Conservation (phyloP, 169 alveolate species). For the Cryptosporidium andersoni region DNA sequence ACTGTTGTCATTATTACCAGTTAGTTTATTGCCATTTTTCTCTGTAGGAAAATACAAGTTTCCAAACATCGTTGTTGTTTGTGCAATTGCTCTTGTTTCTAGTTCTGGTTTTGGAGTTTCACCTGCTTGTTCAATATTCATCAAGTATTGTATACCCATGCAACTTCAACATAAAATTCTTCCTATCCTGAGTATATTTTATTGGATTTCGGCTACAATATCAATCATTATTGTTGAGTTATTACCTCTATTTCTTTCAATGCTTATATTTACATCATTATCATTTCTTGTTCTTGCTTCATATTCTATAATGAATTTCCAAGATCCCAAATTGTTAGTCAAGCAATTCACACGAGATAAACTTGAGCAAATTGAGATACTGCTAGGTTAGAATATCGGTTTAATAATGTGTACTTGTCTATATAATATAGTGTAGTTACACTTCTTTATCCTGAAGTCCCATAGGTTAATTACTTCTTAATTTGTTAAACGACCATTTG, state of each 20-base stretch:
- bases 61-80: background rate
- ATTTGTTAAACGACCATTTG: background rate
- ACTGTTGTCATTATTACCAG: constrained; percentile 16
- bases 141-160: constrained; percentile 8
- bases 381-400: too few relatives aligned
- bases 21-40: constrained; percentile 11
- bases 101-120: constrained; percentile 45
- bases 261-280: constrained; percentile 18
- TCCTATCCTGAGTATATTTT: constrained; percentile 19
- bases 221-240: constrained; percentile 41
- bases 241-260: constrained; percentile 31
- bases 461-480: background rate
- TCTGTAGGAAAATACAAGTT: background rate
- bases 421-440: too few relatives aligned
- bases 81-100: constrained; percentile 1
- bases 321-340: background rate
- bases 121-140: constrained; percentile 30
- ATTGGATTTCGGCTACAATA: constrained; percentile 43
- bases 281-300: constrained; percentile 30
- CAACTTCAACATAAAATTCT: constrained; percentile 22
- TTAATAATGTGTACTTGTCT: too few relatives aligned
- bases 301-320: constrained; percentile 22
- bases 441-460: background rate
- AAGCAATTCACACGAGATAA: background rate
- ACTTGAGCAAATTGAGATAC: background rate